These are phyloP conservation scores for Manihot esculenta DNA, from an alignment of 441 rosid genomes.

Conservation along the genomic window DNA sequence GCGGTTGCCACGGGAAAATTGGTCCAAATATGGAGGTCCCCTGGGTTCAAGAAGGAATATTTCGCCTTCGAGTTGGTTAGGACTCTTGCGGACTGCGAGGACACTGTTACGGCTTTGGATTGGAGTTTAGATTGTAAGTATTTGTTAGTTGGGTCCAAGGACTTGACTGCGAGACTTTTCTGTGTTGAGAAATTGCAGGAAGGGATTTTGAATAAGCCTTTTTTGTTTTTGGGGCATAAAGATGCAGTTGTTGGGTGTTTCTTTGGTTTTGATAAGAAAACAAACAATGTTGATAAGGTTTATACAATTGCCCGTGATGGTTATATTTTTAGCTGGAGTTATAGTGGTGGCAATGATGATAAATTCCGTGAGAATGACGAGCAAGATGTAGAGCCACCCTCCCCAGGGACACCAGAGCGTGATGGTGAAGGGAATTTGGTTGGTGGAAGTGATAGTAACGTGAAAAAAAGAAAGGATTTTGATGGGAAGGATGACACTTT, in stretches of 20 bases:
- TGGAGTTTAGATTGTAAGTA: slow-evolving; percentile 83
- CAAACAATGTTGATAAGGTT: slow-evolving; percentile 46
- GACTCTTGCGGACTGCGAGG: slow-evolving; percentile 79
- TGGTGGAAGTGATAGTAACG: slow-evolving; percentile 23
- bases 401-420: slow-evolving; percentile 69
- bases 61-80: slow-evolving; percentile 75
- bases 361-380: slow-evolving; percentile 28
- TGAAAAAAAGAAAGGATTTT: slow-evolving; percentile 59
- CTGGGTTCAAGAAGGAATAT: slow-evolving; percentile 70
- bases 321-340: slow-evolving; percentile 78
- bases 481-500: slow-evolving; percentile 43
- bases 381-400: slow-evolving; percentile 43
- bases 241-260: slow-evolving; percentile 86
- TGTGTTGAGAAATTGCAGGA: slow-evolving; percentile 62
- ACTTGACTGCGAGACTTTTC: slow-evolving; percentile 76
- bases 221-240: slow-evolving; percentile 82
- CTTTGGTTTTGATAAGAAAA: slow-evolving; percentile 67
- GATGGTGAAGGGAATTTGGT: slow-evolving; percentile 43
- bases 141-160: slow-evolving; percentile 84
- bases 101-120: slow-evolving; percentile 56
- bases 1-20: slow-evolving; percentile 64
- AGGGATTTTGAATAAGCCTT: slow-evolving; percentile 57
- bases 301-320: slow-evolving; percentile 81
- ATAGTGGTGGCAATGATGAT: slow-evolving; percentile 31
- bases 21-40: slow-evolving; percentile 84